Evolutionary conservation across 805 yeast species (phyloP), one percentile per base, ranked within the genome.

Genomic region (Cyberlindnera xylosilytica): DNA sequence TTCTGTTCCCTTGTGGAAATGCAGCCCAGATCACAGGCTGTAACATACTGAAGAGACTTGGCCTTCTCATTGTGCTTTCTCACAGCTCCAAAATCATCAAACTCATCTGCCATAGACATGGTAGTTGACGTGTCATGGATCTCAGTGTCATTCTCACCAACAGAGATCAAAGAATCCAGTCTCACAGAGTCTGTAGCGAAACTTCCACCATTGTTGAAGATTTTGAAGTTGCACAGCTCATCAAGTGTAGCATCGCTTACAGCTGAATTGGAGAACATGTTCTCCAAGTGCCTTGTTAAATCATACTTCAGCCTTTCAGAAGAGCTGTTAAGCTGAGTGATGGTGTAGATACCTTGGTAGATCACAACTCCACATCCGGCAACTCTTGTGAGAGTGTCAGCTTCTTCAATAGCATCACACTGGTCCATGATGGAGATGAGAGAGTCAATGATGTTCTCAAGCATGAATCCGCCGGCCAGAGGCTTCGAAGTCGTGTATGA

Each of bases 51-150:
- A 7, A 41, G 20, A 4, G 9, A 24, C 12, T 11, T 20, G 2
- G 18, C 4, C n/a, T 23, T 12, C 4, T 46, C 45, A 3, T 38
- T 38, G n/a, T 44, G 52, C 19, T 44, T 54, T 42, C 59, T 40
- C 5, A 58, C 47, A 2, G 27, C 34, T 17, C 52, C 58, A 47
- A 58, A 56, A 12, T 46, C 60, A 11, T 42, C 50, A 39, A 58
- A 56, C 4, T 43, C 60, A 30, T 39, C 46, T 11, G 28, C 34
- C 10, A 13, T 8, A 1, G 13, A n/a, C 6, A 16, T 8, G 2
- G 12, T 16, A 11, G n/a, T 17, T 2, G 43, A 26, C 3, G 24
- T 18, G 6, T 34, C 42, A 3, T 17, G 9, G 8, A 35, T 23
- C 10, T 26, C 37, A 17, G 20, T 19, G 6, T 19, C 7, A 4